Base-by-base conservation (phyloP, 2,329 filamentous ascomycete genomes). In the Sporothrix pseudoabietina region DNA sequence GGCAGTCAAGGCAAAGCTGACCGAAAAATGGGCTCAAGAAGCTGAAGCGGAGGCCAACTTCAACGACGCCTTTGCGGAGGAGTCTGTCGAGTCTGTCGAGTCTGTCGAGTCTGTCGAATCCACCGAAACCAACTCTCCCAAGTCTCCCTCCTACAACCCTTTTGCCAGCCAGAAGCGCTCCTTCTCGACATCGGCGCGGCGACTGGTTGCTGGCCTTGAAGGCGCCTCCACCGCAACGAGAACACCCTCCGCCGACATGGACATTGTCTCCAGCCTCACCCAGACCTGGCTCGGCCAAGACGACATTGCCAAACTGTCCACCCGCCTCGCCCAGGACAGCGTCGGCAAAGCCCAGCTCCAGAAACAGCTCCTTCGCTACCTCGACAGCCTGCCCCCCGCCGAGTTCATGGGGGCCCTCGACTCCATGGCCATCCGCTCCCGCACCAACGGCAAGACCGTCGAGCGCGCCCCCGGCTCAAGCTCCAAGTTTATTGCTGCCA, bases 271-370 rank as follows among this genome's bases (percentile, higher is more conserved):
- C 61, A 47, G 61, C 61, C 39, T 66, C n/a, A 66, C 61, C 12
- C 61, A 47, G 61, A 12, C 39, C 22, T 66, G 61, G 61, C 22
- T 66, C n/a, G 41, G 41, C 39, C 22, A 9, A 5, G 10, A 26
- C n/a, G 41, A 44, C 39, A 26, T 66, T 9, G 39, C 61, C n/a
- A 26, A 47, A 5, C 22, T 66, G 22, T 6, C 10, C 10, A 16
- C 63, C n/a, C 12, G 65, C 73, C 74, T 81, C 1, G 73, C 74
- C 8, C 75, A 75, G 71, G 76, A 79, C 73, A 26, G 72, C 59
- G 65, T 74, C 22, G 77, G 77, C 69, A 80, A 79, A 73, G 71
- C 75, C 47, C 78, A 75, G 54, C 52, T 81, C 41, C 57, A 80
- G 19, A 68, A 76, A 52, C 71, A 79, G 47, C 75, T 82, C 39